Evolutionary conservation across 345 rosid species (phyloP), one percentile per base, ranked within the genome.

Genomic region (Capsella bursapastoris): DNA sequence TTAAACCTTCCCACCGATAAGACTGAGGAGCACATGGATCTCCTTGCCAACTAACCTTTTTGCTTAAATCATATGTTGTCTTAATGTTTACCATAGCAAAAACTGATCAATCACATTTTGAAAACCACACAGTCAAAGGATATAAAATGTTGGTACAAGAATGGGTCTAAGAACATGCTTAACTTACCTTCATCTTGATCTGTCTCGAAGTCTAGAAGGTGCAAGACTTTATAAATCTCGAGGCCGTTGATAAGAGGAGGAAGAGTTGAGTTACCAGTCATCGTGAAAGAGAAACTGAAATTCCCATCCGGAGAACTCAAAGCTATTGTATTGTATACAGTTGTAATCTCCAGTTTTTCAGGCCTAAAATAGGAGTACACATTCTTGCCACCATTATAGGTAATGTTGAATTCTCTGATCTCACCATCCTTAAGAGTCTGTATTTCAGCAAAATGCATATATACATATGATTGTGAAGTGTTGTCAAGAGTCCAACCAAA

Each of bases 401-500:
- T 58, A 43, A 83, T 80, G 70, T 66, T 77, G 57, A 80, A 68
- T 65, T 65, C 70, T 43, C 88, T 70, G 4, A 58, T 56, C 22
- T 84, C 81, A 50, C 58, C 59, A 22, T 38, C 29, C 5, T 25
- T 14, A 2, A 64, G 79, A 61, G 48, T 8, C 64, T 49, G 57
- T 13, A 86, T 61, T 61, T 84, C 88, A 6, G 86, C 83, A 0
- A 86, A 86, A 71, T 86, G 86, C 80, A 85, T 62, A 68, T 70
- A 83, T 34, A 75, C 13, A 74, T 81, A 85, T 29, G 76, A 51
- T 1, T 64, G 40, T 3, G 27, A 7, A 15, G 3, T 52, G 3
- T 79, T 2, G 0, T 9, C 13, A 0, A 22, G 34, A 16, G 10
- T 14, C 41, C 62, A 52, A 32, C 1, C 1, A 8, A 80, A 8